A percentile compares a stretch with the other conserved stretches of the same genome.
These are phyloP conservation scores for Noccaea caerulescens DNA, from an alignment of 345 rosid species.

Conservation along the genomic window DNA sequence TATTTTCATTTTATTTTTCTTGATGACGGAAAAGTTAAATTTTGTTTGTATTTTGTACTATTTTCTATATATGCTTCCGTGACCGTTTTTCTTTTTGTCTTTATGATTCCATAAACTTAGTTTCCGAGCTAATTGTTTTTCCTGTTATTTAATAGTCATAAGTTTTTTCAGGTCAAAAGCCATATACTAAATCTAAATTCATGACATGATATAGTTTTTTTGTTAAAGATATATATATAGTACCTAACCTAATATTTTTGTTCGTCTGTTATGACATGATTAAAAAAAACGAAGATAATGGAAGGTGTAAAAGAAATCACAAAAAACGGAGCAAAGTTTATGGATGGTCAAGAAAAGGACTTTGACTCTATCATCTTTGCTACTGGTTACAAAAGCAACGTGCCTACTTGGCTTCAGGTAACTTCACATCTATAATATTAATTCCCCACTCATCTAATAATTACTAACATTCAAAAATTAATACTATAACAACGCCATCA, in stretches of 20 bases:
- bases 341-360: slow-evolving; percentile 73
- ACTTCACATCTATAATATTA: slow-evolving; percentile 3
- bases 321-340: slow-evolving; percentile 66
- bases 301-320: slow-evolving; percentile 77
- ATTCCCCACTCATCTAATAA: slow-evolving; percentile 13
- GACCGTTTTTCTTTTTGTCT: not conserved
- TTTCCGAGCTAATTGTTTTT: slow-evolving; percentile 22
- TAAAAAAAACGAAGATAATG: slow-evolving; percentile 55
- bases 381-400: slow-evolving; percentile 92
- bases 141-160: not conserved
- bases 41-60: slow-evolving; percentile 24
- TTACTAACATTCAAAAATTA: not conserved
- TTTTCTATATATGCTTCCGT: slow-evolving; percentile 1
- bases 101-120: slow-evolving; percentile 1
- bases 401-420: slow-evolving; percentile 94
- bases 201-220: not conserved
- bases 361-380: slow-evolving; percentile 85
- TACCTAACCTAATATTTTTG: slow-evolving; percentile 4
- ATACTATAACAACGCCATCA: not conserved
- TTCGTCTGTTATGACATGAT: not conserved
- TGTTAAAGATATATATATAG: too few species aligned
- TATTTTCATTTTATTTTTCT: not conserved
- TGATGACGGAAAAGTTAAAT: slow-evolving; percentile 4
- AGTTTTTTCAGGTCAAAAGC: not conserved
- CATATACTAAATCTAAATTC: not conserved